A percentile compares a stretch with the other conserved stretches of the same genome.
Conservation (phyloP, 495 filamentous ascomycete genomes). For the Hapsidospora chrysogenum region DNA sequence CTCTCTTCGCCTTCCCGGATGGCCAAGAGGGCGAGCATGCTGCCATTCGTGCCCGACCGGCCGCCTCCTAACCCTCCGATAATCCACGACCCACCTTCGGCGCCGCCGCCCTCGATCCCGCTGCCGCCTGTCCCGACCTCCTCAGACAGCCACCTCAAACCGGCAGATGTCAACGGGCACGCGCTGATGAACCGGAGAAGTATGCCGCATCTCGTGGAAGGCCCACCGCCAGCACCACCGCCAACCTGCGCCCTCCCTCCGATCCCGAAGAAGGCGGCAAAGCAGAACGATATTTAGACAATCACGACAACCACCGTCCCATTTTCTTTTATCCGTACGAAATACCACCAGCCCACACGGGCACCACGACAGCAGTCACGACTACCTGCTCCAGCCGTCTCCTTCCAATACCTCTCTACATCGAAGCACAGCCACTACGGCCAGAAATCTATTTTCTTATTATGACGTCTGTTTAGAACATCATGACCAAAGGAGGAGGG, state of each 20-base stretch:
- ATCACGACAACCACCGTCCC: too few relatives aligned
- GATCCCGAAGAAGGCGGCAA: slow-evolving; percentile 23
- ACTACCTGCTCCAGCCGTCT: too few relatives aligned
- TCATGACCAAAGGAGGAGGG: too few relatives aligned
- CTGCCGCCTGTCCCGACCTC: slow-evolving; percentile 7
- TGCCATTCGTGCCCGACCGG: slow-evolving; percentile 3
- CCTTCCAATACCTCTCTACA: too few relatives aligned
- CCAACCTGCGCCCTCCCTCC: slow-evolving; percentile 47
- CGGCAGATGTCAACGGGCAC: slow-evolving; percentile 13
- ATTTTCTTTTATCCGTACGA: too few relatives aligned
- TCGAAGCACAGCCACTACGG: too few relatives aligned
- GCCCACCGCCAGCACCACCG: slow-evolving; percentile 45
- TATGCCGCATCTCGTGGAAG: slow-evolving; percentile 38
- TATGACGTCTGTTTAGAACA: too few relatives aligned
- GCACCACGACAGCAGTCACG: too few relatives aligned
- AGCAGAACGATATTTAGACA: too few relatives aligned
- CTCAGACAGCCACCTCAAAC: slow-evolving; percentile 11
- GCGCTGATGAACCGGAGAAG: slow-evolving; percentile 28
- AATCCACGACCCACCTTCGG: neutral
- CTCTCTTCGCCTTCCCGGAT: neutral
- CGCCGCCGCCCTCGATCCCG: slow-evolving; percentile 1
- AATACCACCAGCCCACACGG: too few relatives aligned
- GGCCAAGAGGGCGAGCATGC: slow-evolving; percentile 1
- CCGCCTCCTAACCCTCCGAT: neutral
- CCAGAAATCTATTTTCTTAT: too few relatives aligned